A percentile compares a stretch with the other conserved stretches of the same genome.
Evolutionary conservation across 1,284 basidiomycete species (phyloP).

Genomic region (Fomes fomentarius): DNA sequence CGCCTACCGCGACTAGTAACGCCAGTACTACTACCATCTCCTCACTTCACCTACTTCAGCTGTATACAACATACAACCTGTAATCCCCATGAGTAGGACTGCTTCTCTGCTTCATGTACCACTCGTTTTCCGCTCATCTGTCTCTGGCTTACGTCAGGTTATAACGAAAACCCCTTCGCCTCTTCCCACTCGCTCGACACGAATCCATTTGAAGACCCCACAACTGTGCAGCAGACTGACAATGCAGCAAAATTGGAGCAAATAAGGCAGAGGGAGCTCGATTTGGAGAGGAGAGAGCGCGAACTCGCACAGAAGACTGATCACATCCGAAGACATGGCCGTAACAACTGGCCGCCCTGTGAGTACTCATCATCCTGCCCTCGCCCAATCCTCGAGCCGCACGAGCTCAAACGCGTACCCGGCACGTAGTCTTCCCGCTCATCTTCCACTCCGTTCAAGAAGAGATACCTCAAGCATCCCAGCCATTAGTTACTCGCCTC

Average conservation of each 20-base stretch:
- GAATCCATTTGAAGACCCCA: conserved; percentile 84
- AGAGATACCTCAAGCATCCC: conserved; percentile 86
- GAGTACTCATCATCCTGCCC: conserved; percentile 34
- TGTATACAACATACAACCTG: conserved; percentile 5
- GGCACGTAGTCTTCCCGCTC: conserved; percentile 80
- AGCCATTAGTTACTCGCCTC: conserved; percentile 80
- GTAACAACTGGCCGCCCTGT: conserved; percentile 92
- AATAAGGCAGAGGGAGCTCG: conserved; percentile 73
- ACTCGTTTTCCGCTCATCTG: background rate
- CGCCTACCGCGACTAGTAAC: conserved; percentile 5
- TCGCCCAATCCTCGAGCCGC: background rate
- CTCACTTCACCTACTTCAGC: conserved; percentile 13
- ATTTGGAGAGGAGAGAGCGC: conserved; percentile 78
- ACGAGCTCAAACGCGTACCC: background rate
- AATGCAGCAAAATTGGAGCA: conserved; percentile 56
- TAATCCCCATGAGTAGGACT: conserved; percentile 27
- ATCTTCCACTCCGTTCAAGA: conserved; percentile 91
- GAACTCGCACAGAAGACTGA: conserved; percentile 72
- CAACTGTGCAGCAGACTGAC: conserved; percentile 29
- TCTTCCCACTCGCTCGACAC: conserved; percentile 82
- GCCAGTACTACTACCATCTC: conserved; percentile 2
- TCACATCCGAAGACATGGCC: conserved; percentile 77
- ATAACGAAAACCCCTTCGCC: conserved; percentile 73
- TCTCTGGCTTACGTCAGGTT: conserved; percentile 13
- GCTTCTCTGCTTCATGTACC: background rate